These are phyloP conservation scores for Mortierella sp. DNA, from an alignment of 371 early-diverging fungal genomes.

Conservation along the genomic window DNA sequence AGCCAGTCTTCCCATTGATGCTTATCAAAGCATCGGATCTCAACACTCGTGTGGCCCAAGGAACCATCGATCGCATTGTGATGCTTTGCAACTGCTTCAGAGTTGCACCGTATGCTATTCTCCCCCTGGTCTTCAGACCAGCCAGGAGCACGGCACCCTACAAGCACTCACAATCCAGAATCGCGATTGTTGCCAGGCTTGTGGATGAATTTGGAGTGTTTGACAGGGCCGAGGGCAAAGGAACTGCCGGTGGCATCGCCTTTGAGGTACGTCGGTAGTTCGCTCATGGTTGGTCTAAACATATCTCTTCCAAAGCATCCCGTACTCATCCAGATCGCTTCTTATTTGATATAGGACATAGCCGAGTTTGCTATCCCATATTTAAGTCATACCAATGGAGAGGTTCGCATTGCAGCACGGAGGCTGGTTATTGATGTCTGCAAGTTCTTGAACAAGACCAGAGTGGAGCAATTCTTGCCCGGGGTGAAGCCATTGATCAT, in stretches of 20 bases:
- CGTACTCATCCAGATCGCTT: too few relatives aligned
- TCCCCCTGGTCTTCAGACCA: slow-evolving; percentile 62
- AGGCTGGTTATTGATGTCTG: slow-evolving; percentile 65
- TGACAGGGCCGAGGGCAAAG: slow-evolving; percentile 38
- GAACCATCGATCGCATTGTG: slow-evolving; percentile 62
- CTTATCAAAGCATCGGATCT: slow-evolving; percentile 70
- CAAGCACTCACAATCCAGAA: slow-evolving; percentile 45
- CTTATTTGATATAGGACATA: too few relatives aligned
- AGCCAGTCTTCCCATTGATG: slow-evolving; percentile 63
- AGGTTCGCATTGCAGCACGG: slow-evolving; percentile 74
- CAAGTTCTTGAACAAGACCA: slow-evolving; percentile 54
- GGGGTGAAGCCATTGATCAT: slow-evolving; percentile 51
- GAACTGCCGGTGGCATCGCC: slow-evolving; percentile 43
- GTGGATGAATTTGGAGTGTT: slow-evolving; percentile 62
- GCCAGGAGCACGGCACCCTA: slow-evolving; percentile 44
- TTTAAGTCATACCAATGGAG: slow-evolving; percentile 69
- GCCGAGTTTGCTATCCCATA: slow-evolving; percentile 72
- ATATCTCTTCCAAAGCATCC: too few relatives aligned
- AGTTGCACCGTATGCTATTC: slow-evolving; percentile 58
- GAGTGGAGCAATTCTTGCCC: slow-evolving; percentile 47
- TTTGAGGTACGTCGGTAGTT: slow-evolving; percentile 43
- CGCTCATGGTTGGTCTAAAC: too few relatives aligned
- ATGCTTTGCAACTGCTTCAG: slow-evolving; percentile 64
- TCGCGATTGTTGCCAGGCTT: slow-evolving; percentile 66
- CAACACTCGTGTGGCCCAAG: slow-evolving; percentile 67